Conservation (phyloP, 2,329 filamentous ascomycete genomes). For the Pestalotiopsis sp. region DNA sequence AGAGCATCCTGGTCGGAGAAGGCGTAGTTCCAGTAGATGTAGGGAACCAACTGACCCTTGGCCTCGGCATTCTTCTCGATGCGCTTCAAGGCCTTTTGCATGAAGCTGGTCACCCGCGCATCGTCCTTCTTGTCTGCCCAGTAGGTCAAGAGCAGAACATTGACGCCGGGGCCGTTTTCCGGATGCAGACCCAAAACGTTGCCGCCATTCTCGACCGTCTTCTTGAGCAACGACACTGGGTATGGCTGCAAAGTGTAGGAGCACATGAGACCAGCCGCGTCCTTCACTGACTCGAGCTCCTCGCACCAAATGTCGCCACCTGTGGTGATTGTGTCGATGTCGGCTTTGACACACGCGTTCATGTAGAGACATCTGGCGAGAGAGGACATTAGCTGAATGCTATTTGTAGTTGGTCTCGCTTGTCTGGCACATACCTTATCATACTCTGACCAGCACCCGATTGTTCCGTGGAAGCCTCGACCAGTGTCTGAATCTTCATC, state of each 20-base stretch:
- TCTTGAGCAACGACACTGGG: not conserved
- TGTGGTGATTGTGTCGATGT: not conserved
- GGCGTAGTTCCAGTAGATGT: not conserved
- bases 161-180: not conserved
- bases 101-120: not conserved
- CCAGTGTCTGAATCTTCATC: conserved; percentile 13
- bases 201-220: not conserved
- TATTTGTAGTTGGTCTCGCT: not conserved
- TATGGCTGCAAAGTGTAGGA: not conserved
- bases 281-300: not conserved
- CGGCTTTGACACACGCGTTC: not conserved
- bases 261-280: not conserved
- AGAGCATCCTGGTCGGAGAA: not conserved
- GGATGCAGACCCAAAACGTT: conserved; percentile 2
- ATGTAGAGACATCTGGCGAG: not conserved
- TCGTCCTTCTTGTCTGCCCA: not conserved
- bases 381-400: not conserved
- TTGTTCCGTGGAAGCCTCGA: conserved; percentile 12
- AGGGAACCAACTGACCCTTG: not conserved
- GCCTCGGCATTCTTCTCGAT: not conserved
- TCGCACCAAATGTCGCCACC: not conserved
- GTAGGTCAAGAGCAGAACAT: not conserved
- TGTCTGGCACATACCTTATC: not conserved
- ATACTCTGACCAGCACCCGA: conserved; percentile 10
- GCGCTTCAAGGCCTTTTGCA: not conserved